phyloP scores from a whole-genome alignment of 768 basidiomycete genomes.

The Lactarius hengduanensis region DNA sequence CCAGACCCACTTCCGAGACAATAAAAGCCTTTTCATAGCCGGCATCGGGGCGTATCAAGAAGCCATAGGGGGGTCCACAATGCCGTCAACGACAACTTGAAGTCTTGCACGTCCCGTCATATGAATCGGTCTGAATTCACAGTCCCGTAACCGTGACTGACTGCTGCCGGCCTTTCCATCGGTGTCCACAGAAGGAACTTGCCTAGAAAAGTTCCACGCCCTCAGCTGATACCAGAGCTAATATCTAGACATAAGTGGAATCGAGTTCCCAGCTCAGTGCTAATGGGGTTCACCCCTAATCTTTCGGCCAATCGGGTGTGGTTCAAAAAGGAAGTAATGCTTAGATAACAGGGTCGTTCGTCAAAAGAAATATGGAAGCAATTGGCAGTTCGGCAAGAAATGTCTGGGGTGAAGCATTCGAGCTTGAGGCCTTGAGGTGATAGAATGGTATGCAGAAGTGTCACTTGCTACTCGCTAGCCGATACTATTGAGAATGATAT shows the following conservation, averaged over 20 bases:
- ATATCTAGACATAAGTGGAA: no score
- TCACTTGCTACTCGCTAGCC: background rate
- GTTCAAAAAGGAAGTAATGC: background rate
- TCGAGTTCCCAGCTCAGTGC: background rate
- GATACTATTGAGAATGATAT: background rate
- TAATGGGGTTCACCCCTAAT: background rate
- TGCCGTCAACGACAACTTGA: conserved; percentile 65
- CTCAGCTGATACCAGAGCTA: background rate
- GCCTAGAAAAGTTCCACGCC: background rate
- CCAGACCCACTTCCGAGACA: conserved; percentile 60
- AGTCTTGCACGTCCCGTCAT: conserved; percentile 42
- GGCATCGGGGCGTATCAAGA: conserved; percentile 70
- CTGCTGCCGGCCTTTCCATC: conserved; percentile 35
- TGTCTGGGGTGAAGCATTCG: background rate
- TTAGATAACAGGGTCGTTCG: background rate
- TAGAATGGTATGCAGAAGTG: background rate
- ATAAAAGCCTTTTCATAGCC: conserved; percentile 59
- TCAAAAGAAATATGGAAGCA: background rate
- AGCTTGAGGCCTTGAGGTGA: background rate
- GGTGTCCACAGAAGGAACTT: background rate
- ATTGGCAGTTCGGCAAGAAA: background rate
- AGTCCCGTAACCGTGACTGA: conserved; percentile 62
- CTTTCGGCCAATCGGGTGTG: background rate
- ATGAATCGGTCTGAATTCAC: conserved; percentile 38
- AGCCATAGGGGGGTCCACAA: conserved; percentile 71